Conservation (phyloP, 495 filamentous ascomycete species). For the Aspergillus ellipticus region DNA sequence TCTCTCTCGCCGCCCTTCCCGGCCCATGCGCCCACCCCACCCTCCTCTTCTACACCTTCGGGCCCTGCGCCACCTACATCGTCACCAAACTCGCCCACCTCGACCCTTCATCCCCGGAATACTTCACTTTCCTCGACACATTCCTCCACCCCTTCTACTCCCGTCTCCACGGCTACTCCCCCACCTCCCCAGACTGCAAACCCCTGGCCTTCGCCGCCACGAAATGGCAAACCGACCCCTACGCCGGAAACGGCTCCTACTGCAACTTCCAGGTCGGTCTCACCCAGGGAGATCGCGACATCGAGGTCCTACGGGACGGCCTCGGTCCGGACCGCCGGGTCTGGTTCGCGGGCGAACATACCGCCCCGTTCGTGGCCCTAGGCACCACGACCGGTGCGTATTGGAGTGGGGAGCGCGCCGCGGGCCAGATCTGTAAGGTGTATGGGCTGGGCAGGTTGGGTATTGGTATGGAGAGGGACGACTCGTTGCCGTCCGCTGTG, state of each 20-base stretch:
- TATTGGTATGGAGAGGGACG: slow-evolving; percentile 27
- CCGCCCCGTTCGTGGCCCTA: slow-evolving; percentile 65
- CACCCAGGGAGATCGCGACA: slow-evolving; percentile 62
- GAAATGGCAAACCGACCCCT: slow-evolving; percentile 75
- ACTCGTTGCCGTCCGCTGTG: slow-evolving; percentile 35
- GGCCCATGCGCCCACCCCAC: slow-evolving; percentile 67
- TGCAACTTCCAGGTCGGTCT: slow-evolving; percentile 82
- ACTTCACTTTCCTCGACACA: slow-evolving; percentile 32
- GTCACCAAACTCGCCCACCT: slow-evolving; percentile 37
- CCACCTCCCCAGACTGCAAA: slow-evolving; percentile 50
- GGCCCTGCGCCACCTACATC: slow-evolving; percentile 52
- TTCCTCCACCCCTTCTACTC: slow-evolving; percentile 66
- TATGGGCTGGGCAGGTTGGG: slow-evolving; percentile 30
- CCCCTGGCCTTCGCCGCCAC: slow-evolving; percentile 66
- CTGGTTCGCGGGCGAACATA: slow-evolving; percentile 96
- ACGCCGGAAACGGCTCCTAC: slow-evolving; percentile 88
- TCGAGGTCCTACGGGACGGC: slow-evolving; percentile 68
- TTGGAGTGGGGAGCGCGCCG: slow-evolving; percentile 85
- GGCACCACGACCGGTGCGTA: slow-evolving; percentile 41
- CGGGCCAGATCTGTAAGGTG: slow-evolving; percentile 52
- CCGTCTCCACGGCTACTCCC: slow-evolving; percentile 61
- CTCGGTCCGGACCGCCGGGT: slow-evolving; percentile 59
- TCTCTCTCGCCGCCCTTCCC: slow-evolving; percentile 72
- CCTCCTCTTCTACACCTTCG: slow-evolving; percentile 88
- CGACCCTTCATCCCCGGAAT: slow-evolving; percentile 22